Evolutionary conservation across 108 stramenopile species (phyloP).

Genomic region (Nitzschia putrida): DNA sequence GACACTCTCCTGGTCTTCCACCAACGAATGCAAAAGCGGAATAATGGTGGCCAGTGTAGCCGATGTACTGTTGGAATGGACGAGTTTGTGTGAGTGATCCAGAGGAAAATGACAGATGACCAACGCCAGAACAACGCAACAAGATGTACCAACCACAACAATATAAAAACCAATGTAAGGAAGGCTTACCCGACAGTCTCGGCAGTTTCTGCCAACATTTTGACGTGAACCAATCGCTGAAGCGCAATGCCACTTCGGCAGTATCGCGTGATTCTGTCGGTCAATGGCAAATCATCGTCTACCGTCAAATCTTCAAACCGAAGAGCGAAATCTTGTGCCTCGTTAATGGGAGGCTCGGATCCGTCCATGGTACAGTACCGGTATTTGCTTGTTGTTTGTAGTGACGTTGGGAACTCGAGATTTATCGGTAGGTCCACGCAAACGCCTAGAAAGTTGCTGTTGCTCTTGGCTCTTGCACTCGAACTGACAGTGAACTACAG

Average conservation of each 20-base stretch:
- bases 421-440: too few species aligned
- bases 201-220: slow-evolving; percentile 94
- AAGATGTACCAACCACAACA: too few species aligned
- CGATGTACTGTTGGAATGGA: slow-evolving; percentile 35
- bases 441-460: too few species aligned
- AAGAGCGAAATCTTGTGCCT: slow-evolving; percentile 51
- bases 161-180: too few species aligned
- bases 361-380: slow-evolving; percentile 29
- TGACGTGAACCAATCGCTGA: slow-evolving; percentile 96
- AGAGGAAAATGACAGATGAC: too few species aligned
- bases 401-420: too few species aligned
- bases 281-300: slow-evolving; percentile 91
- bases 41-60: slow-evolving; percentile 64
- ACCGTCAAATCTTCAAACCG: slow-evolving; percentile 97
- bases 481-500: too few species aligned
- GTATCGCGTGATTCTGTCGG: slow-evolving; percentile 91
- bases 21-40: slow-evolving; percentile 70
- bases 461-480: too few species aligned
- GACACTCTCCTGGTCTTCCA: slow-evolving; percentile 85
- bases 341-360: slow-evolving; percentile 35
- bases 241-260: slow-evolving; percentile 89
- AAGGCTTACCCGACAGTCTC: slow-evolving; percentile 73
- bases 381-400: too few species aligned
- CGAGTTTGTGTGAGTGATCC: too few species aligned
- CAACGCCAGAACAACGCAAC: too few species aligned